Base-by-base conservation (phyloP, 768 basidiomycete genomes). In the Paxillus involutus region DNA sequence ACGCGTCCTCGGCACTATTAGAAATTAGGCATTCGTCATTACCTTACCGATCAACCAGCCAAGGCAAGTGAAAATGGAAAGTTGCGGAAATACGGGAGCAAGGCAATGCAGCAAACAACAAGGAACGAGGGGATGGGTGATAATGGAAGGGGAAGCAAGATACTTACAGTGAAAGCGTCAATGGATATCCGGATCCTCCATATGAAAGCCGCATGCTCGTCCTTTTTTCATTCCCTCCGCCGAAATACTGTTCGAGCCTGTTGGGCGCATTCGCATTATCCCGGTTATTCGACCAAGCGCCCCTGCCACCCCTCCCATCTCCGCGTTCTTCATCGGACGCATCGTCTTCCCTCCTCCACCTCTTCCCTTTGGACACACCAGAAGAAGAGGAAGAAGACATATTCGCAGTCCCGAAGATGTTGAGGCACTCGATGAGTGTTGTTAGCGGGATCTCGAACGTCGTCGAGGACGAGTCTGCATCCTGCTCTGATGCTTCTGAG, bases 131-230 rank as follows among this genome's bases (percentile, higher is more conserved):
- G 39, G 16, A 37, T 16, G 10, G 17, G 29, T 16, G 32, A 52
- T 29, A 48, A 14, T 13, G 13, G 44, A 44, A 21, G 30, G 51
- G 2, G 44, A 47, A 37, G 49, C 30, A n/a, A 37, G 21, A 24
- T 36, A 77, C 87, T 69, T 63, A 94, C 94, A 97, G 79, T 29
- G 90, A 72, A 44, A 98, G 66, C 5, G 82, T 84, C 59, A 98
- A 71, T 11, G 91, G 91, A 66, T 87, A 79, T 9, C 94, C 94
- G 30, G 78, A 65, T 0, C 94, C 92, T 32, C 72, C 73, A 74
- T 94, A 97, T 13, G 82, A 82, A 81, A 97, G 81, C 56, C 92
- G 79, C 88, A 95, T 89, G 44, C 88, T 84, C 8, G 94, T 95
- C 53, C 80, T 76, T 70, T 87, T 89, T 57, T 83, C 84, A 33